Conservation (phyloP, 306 rosid species). For the Casuarina glauca region DNA sequence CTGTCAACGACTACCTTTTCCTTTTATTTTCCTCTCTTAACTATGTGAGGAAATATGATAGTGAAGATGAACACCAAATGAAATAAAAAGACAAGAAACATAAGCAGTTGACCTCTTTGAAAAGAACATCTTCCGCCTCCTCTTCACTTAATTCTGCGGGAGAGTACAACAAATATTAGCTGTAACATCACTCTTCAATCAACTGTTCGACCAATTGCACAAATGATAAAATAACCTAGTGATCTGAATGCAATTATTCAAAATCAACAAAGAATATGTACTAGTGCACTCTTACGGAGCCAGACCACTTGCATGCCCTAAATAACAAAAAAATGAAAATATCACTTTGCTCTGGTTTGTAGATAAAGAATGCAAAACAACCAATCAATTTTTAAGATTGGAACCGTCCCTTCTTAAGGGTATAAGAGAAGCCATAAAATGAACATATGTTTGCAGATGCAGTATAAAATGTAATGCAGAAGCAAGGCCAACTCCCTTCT, state of each 20-base stretch:
- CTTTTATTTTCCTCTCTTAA: background rate
- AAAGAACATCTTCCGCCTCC: slow-evolving; percentile 83
- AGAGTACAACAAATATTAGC: slow-evolving; percentile 21
- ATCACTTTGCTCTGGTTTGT: background rate
- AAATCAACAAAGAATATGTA: background rate
- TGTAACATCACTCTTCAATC: slow-evolving; percentile 17
- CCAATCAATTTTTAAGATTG: background rate
- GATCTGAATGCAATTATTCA: background rate
- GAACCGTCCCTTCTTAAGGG: background rate
- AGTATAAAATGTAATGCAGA: background rate
- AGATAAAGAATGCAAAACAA: background rate
- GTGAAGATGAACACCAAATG: slow-evolving; percentile 8
- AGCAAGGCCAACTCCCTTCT: background rate
- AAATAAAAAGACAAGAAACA: slow-evolving; percentile 6
- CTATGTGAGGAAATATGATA: slow-evolving; percentile 8
- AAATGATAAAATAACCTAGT: slow-evolving; percentile 11
- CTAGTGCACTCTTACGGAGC: too few relatives aligned
- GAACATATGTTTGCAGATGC: background rate
- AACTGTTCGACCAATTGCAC: slow-evolving; percentile 16
- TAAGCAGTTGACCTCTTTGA: slow-evolving; percentile 75
- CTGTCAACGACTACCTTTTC: background rate
- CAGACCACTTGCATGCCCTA: too few relatives aligned
- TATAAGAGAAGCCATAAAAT: background rate
- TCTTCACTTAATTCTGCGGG: slow-evolving; percentile 84
- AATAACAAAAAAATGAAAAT: background rate